Evolutionary conservation across 78 protist genomes (phyloP), one percentile per base, ranked within the genome.

Genomic region (Dictyostelium purpureum): DNA sequence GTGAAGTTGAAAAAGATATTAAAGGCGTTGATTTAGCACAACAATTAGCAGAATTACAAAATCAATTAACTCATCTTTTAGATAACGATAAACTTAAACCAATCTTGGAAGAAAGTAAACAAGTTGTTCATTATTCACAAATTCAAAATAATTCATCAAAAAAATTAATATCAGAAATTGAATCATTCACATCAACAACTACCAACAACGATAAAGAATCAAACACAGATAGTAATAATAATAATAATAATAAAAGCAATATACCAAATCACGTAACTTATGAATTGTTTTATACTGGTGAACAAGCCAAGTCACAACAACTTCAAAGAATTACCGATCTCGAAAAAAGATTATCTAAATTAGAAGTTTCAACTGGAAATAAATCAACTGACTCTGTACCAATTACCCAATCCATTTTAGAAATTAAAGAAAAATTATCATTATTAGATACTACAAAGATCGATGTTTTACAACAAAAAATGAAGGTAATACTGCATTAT

Each of bases 321-420:
- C 49, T 75, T 19, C 79, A 70, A 51, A 59, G 88, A 57, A 9
- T 77, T 12, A 35, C 54, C 19, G 94, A 89, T 77, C 40, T 89
- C 7, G 94, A 89, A 28, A 89, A 89, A 26, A 75, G 94, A 74
- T 71, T 89, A 21, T 71, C 94, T 37, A 42, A 89, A 40, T 77
- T 89, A 35, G 94, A 89, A 37, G 49, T 69, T 28, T 14, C 71
- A n/a, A n/a, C 79, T 37, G 93, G 93, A 51, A 65, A 51, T 66
- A 87, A 87, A 61, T 35, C 89, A 24, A 18, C 54, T 2, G 80
- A 74, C 35, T 82, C 90, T 31, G 74, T 82, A 26, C 90, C 90
- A 70, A 49, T 82, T 7, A 70, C 73, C 40, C 90, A 82, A 82
- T 70, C 90, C 52, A 45, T 82, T 37, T 54, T 82, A 21, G 90